A percentile compares a stretch with the other conserved stretches of the same genome.
phyloP scores from a whole-genome alignment of 202 grass and related monocot species.

The Carex arenaria region DNA sequence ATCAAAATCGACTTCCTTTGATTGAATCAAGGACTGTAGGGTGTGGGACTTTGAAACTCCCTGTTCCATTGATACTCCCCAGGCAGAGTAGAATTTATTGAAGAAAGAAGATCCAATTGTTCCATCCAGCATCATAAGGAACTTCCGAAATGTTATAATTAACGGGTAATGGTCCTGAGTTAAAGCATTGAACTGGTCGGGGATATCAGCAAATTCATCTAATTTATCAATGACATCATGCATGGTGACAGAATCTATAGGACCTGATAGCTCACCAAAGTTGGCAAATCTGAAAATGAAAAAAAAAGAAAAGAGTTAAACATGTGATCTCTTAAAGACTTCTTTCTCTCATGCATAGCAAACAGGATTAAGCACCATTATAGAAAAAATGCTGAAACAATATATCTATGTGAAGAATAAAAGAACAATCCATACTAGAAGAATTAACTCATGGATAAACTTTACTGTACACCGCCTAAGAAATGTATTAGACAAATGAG shows the following conservation, averaged over 20 bases:
- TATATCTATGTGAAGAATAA: not conserved
- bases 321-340: not conserved
- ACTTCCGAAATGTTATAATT: constrained; percentile 67
- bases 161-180: constrained; percentile 44
- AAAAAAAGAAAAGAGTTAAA: not conserved
- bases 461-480: not conserved
- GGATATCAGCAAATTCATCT: constrained; percentile 58
- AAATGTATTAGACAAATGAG: not conserved
- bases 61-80: constrained; percentile 25
- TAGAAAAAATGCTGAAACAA: not conserved
- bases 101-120: constrained; percentile 63
- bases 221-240: constrained; percentile 47
- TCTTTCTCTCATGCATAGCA: not conserved
- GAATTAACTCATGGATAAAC: not conserved
- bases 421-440: not conserved
- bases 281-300: constrained; percentile 39
- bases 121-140: constrained; percentile 92
- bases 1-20: constrained; percentile 71
- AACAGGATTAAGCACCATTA: not conserved
- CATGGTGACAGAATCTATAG: constrained; percentile 38
- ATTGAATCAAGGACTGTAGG: constrained; percentile 47
- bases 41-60: constrained; percentile 48
- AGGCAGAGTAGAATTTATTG: constrained; percentile 42
- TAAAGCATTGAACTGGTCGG: constrained; percentile 50
- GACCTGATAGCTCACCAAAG: constrained; percentile 32